phyloP scores from a whole-genome alignment of 768 basidiomycete genomes.

The Galerina marginata region DNA sequence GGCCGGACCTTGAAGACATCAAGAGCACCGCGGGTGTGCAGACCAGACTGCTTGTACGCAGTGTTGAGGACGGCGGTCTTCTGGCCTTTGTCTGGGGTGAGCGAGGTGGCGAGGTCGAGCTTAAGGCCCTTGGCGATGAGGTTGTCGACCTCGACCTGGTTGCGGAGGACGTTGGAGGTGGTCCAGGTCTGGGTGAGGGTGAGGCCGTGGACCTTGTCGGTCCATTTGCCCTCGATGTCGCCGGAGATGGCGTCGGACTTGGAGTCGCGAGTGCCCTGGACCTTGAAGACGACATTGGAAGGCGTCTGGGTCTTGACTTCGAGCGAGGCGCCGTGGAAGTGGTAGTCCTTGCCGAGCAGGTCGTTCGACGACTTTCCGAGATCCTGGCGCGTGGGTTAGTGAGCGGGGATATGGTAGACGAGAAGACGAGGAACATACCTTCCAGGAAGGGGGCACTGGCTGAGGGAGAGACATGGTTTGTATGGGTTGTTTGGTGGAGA shows the following conservation, averaged over 20 bases:
- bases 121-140: conserved; percentile 98
- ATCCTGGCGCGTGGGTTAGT: conserved; percentile 57
- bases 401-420: background rate
- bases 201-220: conserved; percentile 90
- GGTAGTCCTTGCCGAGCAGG: conserved; percentile 92
- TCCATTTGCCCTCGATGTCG: conserved; percentile 95
- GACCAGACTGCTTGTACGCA: conserved; percentile 93
- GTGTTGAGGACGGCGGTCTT: conserved; percentile 86
- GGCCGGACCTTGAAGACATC: conserved; percentile 89
- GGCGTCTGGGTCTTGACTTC: conserved; percentile 92
- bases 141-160: conserved; percentile 94
- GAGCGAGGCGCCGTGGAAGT: conserved; percentile 70
- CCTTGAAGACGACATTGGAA: conserved; percentile 93
- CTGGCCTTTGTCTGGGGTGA: conserved; percentile 85
- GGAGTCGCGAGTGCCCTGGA: conserved; percentile 80
- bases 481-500: conserved; percentile 16
- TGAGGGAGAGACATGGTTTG: conserved; percentile 87
- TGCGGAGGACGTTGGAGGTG: conserved; percentile 90
- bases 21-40: conserved; percentile 89
- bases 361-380: conserved; percentile 98
- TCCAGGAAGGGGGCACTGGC: conserved; percentile 97
- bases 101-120: conserved; percentile 83
- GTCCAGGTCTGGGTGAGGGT: conserved; percentile 97
- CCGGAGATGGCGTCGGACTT: conserved; percentile 77
- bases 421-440: conserved; percentile 52